phyloP scores from a whole-genome alignment of 2,329 filamentous ascomycete species.

The Colletotrichum caudatum region DNA sequence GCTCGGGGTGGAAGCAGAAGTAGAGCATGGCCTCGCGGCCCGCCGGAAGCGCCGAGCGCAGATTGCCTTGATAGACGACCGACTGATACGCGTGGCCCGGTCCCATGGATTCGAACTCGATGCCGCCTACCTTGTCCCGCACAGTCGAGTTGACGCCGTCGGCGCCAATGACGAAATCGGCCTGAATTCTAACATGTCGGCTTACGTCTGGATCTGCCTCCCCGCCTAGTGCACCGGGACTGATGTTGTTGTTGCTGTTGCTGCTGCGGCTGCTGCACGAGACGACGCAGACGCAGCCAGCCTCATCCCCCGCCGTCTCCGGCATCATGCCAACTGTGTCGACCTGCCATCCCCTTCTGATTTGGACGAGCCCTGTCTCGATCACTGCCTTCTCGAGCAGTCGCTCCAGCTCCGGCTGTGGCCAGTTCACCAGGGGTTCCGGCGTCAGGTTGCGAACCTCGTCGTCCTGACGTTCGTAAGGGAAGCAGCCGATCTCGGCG shows the following conservation, averaged over 20 bases:
- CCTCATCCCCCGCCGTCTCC: background rate
- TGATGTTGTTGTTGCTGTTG: background rate
- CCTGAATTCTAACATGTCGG: background rate
- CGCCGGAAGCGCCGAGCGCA: slow-evolving; percentile 26
- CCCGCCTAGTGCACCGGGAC: no score
- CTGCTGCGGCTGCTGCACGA: slow-evolving; percentile 1
- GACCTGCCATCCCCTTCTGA: slow-evolving; percentile 32
- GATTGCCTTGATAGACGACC: slow-evolving; percentile 27
- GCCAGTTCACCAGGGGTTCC: slow-evolving; percentile 38
- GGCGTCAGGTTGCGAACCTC: slow-evolving; percentile 25
- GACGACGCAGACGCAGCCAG: slow-evolving; percentile 21
- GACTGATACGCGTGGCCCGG: slow-evolving; percentile 31
- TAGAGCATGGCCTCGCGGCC: slow-evolving; percentile 37
- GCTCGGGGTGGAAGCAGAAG: slow-evolving; percentile 36
- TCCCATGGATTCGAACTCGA: slow-evolving; percentile 28
- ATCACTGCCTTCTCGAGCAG: slow-evolving; percentile 22
- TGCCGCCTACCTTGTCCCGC: slow-evolving; percentile 22
- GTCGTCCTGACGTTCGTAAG: slow-evolving; percentile 39
- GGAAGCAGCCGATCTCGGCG: slow-evolving; percentile 32
- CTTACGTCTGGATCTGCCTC: no score
- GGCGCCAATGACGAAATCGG: slow-evolving; percentile 33
- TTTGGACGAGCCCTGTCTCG: slow-evolving; percentile 6
- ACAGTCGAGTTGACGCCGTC: slow-evolving; percentile 32
- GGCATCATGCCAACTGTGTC: slow-evolving; percentile 12
- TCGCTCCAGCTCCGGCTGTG: slow-evolving; percentile 27